These are phyloP conservation scores for Brassica balearica DNA, from an alignment of 441 rosid genomes.

Conservation along the genomic window DNA sequence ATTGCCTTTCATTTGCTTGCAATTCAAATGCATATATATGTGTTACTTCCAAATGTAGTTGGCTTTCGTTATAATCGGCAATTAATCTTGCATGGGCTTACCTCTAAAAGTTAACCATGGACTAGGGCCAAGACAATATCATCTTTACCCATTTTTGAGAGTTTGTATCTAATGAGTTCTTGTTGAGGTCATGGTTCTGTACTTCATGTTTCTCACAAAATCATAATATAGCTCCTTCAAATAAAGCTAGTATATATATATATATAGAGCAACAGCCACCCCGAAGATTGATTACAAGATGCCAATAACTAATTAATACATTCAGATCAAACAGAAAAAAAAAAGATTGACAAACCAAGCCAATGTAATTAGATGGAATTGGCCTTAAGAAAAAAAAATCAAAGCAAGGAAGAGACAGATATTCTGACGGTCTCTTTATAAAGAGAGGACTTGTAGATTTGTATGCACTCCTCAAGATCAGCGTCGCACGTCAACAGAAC, in stretches of 20 bases:
- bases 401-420: conserved; percentile 41
- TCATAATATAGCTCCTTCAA: conserved; percentile 11
- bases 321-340: conserved; percentile 29
- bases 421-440: conserved; percentile 59
- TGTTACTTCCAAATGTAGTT: background rate
- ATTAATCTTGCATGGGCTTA: background rate
- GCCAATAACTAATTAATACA: conserved; percentile 3
- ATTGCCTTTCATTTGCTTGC: background rate
- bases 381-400: conserved; percentile 2
- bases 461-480: conserved; percentile 92
- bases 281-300: conserved; percentile 23
- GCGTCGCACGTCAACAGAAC: conserved; percentile 93
- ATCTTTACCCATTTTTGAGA: background rate
- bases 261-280: background rate
- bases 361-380: conserved; percentile 8
- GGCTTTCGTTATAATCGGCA: background rate
- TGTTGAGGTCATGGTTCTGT: background rate
- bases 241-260: conserved; percentile 1
- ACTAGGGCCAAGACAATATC: background rate
- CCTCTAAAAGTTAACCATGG: background rate
- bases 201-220: background rate
- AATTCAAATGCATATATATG: background rate
- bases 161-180: background rate
- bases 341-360: conserved; percentile 35
- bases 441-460: conserved; percentile 57